phyloP scores from a whole-genome alignment of 1,284 basidiomycete species.

The Prillingera fragicola region DNA sequence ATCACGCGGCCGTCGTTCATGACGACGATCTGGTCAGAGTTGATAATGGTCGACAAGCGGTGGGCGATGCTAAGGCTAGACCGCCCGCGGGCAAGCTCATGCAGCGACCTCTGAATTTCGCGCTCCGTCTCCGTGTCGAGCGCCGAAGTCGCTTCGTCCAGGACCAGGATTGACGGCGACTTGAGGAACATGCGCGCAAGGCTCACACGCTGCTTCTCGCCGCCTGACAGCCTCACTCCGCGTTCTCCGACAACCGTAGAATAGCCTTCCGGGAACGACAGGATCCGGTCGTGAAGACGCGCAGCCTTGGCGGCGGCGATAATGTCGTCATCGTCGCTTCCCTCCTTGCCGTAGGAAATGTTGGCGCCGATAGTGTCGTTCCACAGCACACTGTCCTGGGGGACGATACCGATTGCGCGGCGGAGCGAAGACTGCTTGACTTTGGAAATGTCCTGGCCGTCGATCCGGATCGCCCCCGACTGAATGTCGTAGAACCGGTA shows the following conservation, averaged over 20 bases:
- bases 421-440: conserved; percentile 72
- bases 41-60: conserved; percentile 39
- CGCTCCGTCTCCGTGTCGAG: conserved; percentile 85
- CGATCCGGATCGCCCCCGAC: conserved; percentile 67
- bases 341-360: conserved; percentile 80
- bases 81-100: conserved; percentile 61
- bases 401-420: conserved; percentile 84
- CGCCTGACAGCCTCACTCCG: conserved; percentile 97
- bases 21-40: conserved; percentile 77
- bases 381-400: conserved; percentile 95
- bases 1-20: conserved; percentile 75
- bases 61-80: conserved; percentile 97
- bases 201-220: conserved; percentile 84
- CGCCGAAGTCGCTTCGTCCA: conserved; percentile 97
- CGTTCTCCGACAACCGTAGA: conserved; percentile 87
- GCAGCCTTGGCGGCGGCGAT: conserved; percentile 75
- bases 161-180: conserved; percentile 85
- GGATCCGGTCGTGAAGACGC: conserved; percentile 75
- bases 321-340: conserved; percentile 85
- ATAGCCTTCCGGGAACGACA: conserved; percentile 73
- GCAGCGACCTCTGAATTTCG: conserved; percentile 46
- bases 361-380: conserved; percentile 93
- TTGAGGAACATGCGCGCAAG: conserved; percentile 89
- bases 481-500: conserved; percentile 90
- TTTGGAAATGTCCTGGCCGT: conserved; percentile 73